Conservation (phyloP, 139 green algal species). For the Picochlorum sp. region DNA sequence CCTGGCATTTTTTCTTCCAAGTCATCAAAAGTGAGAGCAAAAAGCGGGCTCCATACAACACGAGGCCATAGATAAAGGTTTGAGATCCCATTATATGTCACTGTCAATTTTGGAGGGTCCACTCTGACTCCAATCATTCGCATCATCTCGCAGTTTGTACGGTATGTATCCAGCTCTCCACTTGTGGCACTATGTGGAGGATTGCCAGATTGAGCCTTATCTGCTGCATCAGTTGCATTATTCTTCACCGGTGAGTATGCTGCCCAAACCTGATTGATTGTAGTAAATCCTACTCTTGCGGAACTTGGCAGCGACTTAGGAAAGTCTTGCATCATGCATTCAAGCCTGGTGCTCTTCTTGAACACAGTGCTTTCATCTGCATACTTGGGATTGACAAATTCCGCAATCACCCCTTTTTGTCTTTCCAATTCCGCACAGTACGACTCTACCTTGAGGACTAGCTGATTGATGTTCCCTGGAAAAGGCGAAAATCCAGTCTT, state of each 20-base stretch:
- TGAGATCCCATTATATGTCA: slow-evolving; percentile 37
- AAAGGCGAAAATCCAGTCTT: slow-evolving; percentile 82
- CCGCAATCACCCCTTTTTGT: slow-evolving; percentile 75
- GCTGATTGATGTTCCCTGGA: slow-evolving; percentile 95
- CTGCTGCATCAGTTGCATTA: slow-evolving; percentile 62
- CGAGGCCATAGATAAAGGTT: slow-evolving; percentile 52
- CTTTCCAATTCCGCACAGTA: slow-evolving; percentile 63
- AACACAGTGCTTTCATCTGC: slow-evolving; percentile 78
- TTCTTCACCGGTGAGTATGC: slow-evolving; percentile 98
- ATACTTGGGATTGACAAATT: slow-evolving; percentile 99
- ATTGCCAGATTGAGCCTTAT: slow-evolving; percentile 66
- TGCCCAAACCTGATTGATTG: slow-evolving; percentile 87
- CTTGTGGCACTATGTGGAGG: slow-evolving; percentile 84
- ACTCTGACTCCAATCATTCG: slow-evolving; percentile 24
- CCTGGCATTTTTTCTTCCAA: slow-evolving; percentile 45
- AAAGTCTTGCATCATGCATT: slow-evolving; percentile 99
- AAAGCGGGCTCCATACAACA: slow-evolving; percentile 64
- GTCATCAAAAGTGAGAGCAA: slow-evolving; percentile 56
- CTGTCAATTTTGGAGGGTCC: slow-evolving; percentile 14
- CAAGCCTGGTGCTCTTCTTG: slow-evolving; percentile 90
- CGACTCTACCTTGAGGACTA: slow-evolving; percentile 71
- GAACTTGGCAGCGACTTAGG: slow-evolving; percentile 53
- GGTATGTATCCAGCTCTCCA: slow-evolving; percentile 73
- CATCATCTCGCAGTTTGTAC: slow-evolving; percentile 30
- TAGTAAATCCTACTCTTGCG: slow-evolving; percentile 85